Evolutionary conservation across 805 yeast species (phyloP).

Genomic region (Wickerhamomyces pijperi): DNA sequence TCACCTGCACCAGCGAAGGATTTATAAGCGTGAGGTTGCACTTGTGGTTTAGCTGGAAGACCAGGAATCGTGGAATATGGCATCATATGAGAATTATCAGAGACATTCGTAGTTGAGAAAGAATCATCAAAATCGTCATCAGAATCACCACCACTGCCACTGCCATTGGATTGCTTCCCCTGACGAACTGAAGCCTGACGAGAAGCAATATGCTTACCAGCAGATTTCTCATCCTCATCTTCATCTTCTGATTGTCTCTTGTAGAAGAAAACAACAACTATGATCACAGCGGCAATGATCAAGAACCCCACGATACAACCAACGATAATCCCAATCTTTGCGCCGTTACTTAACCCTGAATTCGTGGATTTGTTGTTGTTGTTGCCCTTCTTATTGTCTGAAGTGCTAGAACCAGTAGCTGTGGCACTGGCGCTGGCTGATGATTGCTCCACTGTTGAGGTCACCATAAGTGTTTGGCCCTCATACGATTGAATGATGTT

Average conservation of each 20-base stretch:
- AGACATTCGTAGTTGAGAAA: background rate
- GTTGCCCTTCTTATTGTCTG: too few relatives aligned
- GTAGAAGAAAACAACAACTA: slow-evolving; percentile 10
- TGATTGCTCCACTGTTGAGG: slow-evolving; percentile 7
- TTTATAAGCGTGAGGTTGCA: background rate
- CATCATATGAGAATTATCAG: background rate
- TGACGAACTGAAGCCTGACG: too few relatives aligned
- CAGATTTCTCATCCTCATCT: slow-evolving; percentile 11
- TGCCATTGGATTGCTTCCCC: slow-evolving; percentile 3
- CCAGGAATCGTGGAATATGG: background rate
- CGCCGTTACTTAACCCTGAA: slow-evolving; percentile 26
- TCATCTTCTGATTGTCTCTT: slow-evolving; percentile 9
- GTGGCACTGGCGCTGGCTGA: slow-evolving; percentile 3
- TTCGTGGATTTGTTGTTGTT: background rate
- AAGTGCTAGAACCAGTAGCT: too few relatives aligned
- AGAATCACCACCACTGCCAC: slow-evolving; percentile 1
- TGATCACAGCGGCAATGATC: slow-evolving; percentile 20
- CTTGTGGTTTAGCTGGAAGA: background rate
- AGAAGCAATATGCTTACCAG: too few relatives aligned
- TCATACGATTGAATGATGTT: slow-evolving; percentile 8
- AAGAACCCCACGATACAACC: slow-evolving; percentile 38
- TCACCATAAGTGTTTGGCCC: slow-evolving; percentile 5
- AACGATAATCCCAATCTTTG: slow-evolving; percentile 52
- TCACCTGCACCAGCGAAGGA: background rate
- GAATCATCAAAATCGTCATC: background rate